Conservation (phyloP, 352 stramenopile species). For the Pythium coloratum region DNA sequence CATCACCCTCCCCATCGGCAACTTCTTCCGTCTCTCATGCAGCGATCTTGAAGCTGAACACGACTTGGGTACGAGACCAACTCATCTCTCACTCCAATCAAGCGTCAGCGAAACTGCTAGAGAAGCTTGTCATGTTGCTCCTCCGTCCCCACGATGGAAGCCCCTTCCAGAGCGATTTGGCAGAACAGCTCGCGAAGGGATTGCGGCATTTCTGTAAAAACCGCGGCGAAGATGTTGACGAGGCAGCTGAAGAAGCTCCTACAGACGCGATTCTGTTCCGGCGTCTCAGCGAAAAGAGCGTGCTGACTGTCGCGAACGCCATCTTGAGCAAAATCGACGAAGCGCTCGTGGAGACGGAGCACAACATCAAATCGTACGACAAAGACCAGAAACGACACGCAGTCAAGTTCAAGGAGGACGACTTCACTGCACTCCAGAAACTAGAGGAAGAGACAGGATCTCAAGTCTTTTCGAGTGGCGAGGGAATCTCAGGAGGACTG, state of each 20-base stretch:
- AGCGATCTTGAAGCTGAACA: slow-evolving; percentile 5
- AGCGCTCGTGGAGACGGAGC: slow-evolving; percentile 31
- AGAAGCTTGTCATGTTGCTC: slow-evolving; percentile 36
- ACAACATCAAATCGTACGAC: slow-evolving; percentile 36
- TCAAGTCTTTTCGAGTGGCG: slow-evolving; percentile 30
- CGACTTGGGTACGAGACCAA: slow-evolving; percentile 36
- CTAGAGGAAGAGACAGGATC: slow-evolving; percentile 40
- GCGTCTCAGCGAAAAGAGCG: slow-evolving; percentile 33
- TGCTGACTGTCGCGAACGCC: slow-evolving; percentile 34
- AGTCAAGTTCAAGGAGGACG: slow-evolving; percentile 44
- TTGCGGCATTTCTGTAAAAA: slow-evolving; percentile 39
- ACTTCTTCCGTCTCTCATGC: not conserved
- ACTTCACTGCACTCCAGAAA: slow-evolving; percentile 34
- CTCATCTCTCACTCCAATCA: slow-evolving; percentile 14
- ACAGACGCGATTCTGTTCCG: slow-evolving; percentile 22
- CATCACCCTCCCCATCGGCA: slow-evolving; percentile 1
- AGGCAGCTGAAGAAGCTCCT: slow-evolving; percentile 5
- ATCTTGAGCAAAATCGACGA: slow-evolving; percentile 39
- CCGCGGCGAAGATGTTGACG: slow-evolving; percentile 18
- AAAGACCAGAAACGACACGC: slow-evolving; percentile 35
- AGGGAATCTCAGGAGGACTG: slow-evolving; percentile 2
- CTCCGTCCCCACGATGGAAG: slow-evolving; percentile 31
- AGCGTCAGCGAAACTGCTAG: slow-evolving; percentile 25
- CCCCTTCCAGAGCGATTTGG: slow-evolving; percentile 24
- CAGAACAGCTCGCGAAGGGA: slow-evolving; percentile 35